A percentile compares a stretch with the other conserved stretches of the same genome.
These are phyloP conservation scores for Beta corolliflora DNA, from an alignment of 179 eudicot species.

Conservation along the genomic window DNA sequence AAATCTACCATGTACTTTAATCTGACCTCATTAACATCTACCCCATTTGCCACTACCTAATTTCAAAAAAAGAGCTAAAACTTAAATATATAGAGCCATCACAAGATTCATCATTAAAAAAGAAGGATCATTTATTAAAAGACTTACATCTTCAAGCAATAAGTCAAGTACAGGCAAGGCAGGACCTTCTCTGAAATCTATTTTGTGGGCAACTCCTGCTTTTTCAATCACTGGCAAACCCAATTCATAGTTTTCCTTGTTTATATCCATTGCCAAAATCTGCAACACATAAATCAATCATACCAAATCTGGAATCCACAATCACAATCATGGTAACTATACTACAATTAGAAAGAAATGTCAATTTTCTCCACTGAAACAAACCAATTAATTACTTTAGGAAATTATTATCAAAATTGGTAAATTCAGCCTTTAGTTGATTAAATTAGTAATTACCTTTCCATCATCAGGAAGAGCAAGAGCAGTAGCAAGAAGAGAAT, in stretches of 20 bases:
- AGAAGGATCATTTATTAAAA: background rate
- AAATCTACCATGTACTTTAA: too few species aligned
- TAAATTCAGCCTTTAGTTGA: background rate
- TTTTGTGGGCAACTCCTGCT: constrained; percentile 86
- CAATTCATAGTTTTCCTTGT: constrained; percentile 69
- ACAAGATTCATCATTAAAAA: background rate
- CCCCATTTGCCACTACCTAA: background rate
- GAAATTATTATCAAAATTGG: background rate
- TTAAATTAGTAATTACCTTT: constrained; percentile 42
- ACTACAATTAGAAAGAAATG: background rate
- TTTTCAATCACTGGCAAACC: constrained; percentile 74
- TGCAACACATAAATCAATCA: constrained; percentile 28
- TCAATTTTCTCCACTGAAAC: background rate
- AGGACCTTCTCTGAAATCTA: constrained; percentile 80
- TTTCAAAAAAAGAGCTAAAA: background rate
- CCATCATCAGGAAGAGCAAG: constrained; percentile 92
- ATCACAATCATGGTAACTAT: constrained; percentile 8
- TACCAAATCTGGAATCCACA: background rate
- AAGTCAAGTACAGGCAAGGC: constrained; percentile 79
- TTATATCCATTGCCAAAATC: constrained; percentile 92
- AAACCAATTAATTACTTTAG: background rate
- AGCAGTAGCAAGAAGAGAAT: constrained; percentile 90
- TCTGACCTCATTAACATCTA: background rate
- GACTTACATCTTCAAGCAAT: constrained; percentile 71
- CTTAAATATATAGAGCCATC: background rate